These are phyloP conservation scores for Alnus glutinosa DNA, from an alignment of 306 rosid species.

Conservation along the genomic window DNA sequence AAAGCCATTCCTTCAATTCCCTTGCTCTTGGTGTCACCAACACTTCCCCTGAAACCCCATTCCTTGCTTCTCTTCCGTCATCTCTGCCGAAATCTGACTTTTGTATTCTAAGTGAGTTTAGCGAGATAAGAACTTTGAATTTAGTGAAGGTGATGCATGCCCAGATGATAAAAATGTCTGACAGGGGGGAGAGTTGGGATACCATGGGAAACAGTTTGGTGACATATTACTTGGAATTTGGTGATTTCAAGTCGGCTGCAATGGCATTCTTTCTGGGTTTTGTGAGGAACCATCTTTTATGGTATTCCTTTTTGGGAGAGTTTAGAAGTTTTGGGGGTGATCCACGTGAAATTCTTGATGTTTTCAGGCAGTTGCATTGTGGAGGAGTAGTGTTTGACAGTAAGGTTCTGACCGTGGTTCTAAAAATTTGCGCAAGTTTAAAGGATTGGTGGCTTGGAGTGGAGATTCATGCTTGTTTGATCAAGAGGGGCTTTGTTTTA, in stretches of 20 bases:
- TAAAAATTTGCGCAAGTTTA: constrained; percentile 50
- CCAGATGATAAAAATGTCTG: constrained; percentile 49
- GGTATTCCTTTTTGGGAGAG: constrained; percentile 54
- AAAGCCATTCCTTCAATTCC: constrained; percentile 34
- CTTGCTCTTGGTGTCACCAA: constrained; percentile 32
- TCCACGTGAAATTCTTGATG: constrained; percentile 41
- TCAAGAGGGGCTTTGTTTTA: constrained; percentile 55
- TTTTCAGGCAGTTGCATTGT: constrained; percentile 41
- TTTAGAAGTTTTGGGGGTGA: constrained; percentile 52
- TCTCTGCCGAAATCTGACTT: constrained; percentile 27
- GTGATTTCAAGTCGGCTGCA: constrained; percentile 56
- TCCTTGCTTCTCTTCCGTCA: constrained; percentile 32
- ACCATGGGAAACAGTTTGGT: constrained; percentile 41
- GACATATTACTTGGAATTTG: constrained; percentile 51
- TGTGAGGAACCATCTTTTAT: constrained; percentile 40
- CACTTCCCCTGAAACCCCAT: constrained; percentile 10
- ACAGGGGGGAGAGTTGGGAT: constrained; percentile 28
- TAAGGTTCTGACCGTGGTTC: constrained; percentile 44
- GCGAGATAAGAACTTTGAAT: constrained; percentile 41
- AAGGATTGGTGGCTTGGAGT: constrained; percentile 50
- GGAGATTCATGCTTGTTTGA: constrained; percentile 55
- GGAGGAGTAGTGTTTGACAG: constrained; percentile 50
- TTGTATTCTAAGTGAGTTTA: constrained; percentile 29
- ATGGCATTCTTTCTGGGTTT: constrained; percentile 55
- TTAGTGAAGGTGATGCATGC: constrained; percentile 57